phyloP scores from a whole-genome alignment of 2,329 filamentous ascomycete species.

The Aspergillus bombycis region DNA sequence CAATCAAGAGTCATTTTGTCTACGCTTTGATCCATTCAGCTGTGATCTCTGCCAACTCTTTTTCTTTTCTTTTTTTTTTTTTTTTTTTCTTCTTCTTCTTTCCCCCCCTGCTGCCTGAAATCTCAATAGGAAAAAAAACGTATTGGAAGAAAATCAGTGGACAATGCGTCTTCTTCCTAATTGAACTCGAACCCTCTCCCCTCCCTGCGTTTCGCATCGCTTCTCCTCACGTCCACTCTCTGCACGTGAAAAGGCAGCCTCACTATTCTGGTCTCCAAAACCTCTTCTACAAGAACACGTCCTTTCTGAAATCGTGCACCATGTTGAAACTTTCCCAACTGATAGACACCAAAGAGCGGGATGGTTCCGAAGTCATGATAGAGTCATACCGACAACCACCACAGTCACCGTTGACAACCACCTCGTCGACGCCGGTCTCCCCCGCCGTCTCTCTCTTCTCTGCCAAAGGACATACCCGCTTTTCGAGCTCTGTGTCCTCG shows the following conservation, averaged over 20 bases:
- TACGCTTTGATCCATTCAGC: neutral
- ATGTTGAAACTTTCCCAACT: conserved; percentile 42
- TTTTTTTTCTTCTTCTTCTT: conserved; percentile 1
- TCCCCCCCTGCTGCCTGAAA: neutral
- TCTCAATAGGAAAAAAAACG: neutral
- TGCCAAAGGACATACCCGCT: conserved; percentile 40
- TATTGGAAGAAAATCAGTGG: neutral
- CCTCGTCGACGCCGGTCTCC: conserved; percentile 43
- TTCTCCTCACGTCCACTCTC: conserved; percentile 16
- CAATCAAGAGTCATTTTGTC: conserved; percentile 13
- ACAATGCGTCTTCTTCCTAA: conserved; percentile 19
- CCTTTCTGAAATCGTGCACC: conserved; percentile 13
- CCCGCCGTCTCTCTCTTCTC: conserved; percentile 47
- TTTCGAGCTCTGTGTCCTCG: conserved; percentile 75
- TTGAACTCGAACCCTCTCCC: conserved; percentile 8
- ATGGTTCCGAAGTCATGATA: conserved; percentile 31
- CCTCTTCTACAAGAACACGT: conserved; percentile 2
- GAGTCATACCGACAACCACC: conserved; percentile 27
- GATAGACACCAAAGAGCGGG: conserved; percentile 36
- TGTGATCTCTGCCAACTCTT: neutral
- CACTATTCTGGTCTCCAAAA: conserved; percentile 15
- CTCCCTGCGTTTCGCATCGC: conserved; percentile 16
- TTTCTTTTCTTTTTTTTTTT: neutral
- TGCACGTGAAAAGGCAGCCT: conserved; percentile 24
- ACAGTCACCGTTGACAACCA: conserved; percentile 36